Base-by-base conservation (phyloP, 2,329 filamentous ascomycete genomes). In the Aureobasidium lini region DNA sequence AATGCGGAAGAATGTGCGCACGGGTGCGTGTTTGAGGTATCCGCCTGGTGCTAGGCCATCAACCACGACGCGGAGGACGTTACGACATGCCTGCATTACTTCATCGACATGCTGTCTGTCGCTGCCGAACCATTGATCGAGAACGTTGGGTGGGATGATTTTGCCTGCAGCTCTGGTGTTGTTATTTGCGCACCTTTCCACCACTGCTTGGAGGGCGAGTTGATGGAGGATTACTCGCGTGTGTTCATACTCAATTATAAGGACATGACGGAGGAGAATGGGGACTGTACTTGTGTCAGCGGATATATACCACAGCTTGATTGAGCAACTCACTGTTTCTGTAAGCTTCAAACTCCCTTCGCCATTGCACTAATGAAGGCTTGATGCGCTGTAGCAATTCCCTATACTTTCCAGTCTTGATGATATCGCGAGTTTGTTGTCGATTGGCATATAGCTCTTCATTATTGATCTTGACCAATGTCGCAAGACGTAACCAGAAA, bases 221-320 rank as follows among this genome's bases (percentile, higher is more conserved):
- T 92, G 96, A 72, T 97, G 96, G 75, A 96, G 83, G 70, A 97
- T 97, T 53, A 96, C 88, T 67, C 93, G 84, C 29, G 93, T 90
- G 70, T 96, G 96, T 69, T 97, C 90, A 69, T 94, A 96, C 75
- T 99, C 94, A 64, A 97, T 96, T 7, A 85, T 87, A 32, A 99
- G 79, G 61, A 97, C 92, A 70, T 91, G 85, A 47, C 81, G 78
- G 75, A 86, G 83, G 60, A 82, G 76, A 15, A 78, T 75, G 1
- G 80, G 77, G n/a, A n/a, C n/a, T n/a, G n/a, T n/a, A n/a, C n/a
- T n/a, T n/a, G n/a, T n/a, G n/a, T n/a, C n/a, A n/a, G n/a, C n/a
- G n/a, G n/a, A n/a, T n/a, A n/a, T n/a, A n/a, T n/a, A n/a, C n/a
- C n/a, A n/a, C n/a, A n/a, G n/a, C n/a, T n/a, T n/a, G n/a, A n/a